phyloP scores from a whole-genome alignment of 2,329 filamentous ascomycete species.

The Fusarium globosum region DNA sequence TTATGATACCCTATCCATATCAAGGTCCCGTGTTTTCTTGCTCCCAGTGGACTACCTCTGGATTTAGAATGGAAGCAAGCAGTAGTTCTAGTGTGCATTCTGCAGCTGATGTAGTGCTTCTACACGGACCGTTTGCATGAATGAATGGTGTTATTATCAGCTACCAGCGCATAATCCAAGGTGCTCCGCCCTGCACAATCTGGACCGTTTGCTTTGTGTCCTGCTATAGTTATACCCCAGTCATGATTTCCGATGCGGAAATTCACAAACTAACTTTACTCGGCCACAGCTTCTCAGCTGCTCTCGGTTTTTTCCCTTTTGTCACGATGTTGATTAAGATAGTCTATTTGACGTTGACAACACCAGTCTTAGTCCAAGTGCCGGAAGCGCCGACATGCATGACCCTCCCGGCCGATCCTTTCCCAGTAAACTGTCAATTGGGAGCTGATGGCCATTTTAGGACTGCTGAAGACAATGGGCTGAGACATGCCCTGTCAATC shows the following conservation, averaged over 20 bases:
- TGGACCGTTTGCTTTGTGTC: not conserved
- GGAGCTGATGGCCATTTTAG: not conserved
- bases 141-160: no score
- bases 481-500: not conserved
- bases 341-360: not conserved
- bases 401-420: not conserved
- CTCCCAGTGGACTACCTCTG: no score
- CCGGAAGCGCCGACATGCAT: not conserved
- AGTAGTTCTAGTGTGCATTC: fast-evolving
- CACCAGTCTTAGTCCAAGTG: not conserved
- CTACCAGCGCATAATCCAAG: no score
- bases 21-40: no score
- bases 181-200: no score
- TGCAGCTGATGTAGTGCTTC: not conserved
- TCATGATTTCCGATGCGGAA: not conserved
- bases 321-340: fast-evolving
- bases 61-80: not conserved
- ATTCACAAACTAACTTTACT: not conserved
- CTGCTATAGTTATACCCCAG: not conserved
- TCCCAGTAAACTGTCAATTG: not conserved
- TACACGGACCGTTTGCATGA: not conserved
- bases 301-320: fast-evolving
- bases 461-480: not conserved
- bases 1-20: no score
- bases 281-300: fast-evolving